These are phyloP conservation scores for Tuber magnatum DNA, from an alignment of 495 filamentous ascomycete genomes.

Conservation along the genomic window DNA sequence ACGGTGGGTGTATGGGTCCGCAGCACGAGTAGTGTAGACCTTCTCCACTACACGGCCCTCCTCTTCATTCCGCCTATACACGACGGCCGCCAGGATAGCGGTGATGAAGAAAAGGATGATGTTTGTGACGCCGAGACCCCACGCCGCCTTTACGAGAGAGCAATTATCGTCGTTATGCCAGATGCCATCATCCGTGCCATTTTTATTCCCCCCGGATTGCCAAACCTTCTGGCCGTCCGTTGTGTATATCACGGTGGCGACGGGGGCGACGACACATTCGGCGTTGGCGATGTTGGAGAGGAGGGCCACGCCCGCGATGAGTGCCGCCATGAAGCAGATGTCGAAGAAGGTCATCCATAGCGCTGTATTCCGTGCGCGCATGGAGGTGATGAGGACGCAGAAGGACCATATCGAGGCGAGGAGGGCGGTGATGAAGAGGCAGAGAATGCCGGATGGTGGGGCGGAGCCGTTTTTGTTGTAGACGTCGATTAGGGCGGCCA, in stretches of 20 bases:
- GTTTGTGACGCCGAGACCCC: constrained; percentile 37
- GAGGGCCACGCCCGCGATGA: constrained; percentile 35
- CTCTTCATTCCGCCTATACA: constrained; percentile 31
- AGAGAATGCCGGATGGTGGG: constrained; percentile 22
- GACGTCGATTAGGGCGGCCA: constrained; percentile 27
- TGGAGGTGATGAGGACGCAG: constrained; percentile 32
- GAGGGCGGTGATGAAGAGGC: constrained; percentile 36
- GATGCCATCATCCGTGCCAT: neutral
- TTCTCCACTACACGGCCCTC: constrained; percentile 20
- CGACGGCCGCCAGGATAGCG: constrained; percentile 23
- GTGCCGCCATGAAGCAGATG: constrained; percentile 18
- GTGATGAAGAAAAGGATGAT: constrained; percentile 39
- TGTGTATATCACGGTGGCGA: constrained; percentile 4
- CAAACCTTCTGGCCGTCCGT: constrained; percentile 7
- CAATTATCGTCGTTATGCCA: constrained; percentile 29
- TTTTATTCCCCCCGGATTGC: neutral
- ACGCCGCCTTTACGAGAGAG: constrained; percentile 31
- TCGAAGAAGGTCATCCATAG: constrained; percentile 36
- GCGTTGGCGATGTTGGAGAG: constrained; percentile 27
- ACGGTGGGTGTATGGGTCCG: neutral
- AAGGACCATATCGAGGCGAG: constrained; percentile 39
- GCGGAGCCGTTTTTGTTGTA: constrained; percentile 18
- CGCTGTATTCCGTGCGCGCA: constrained; percentile 37
- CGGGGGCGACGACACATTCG: constrained; percentile 12
- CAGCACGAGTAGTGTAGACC: constrained; percentile 13